Evolutionary conservation across 768 basidiomycete genomes (phyloP).

Genomic region (Serendipita sp.): DNA sequence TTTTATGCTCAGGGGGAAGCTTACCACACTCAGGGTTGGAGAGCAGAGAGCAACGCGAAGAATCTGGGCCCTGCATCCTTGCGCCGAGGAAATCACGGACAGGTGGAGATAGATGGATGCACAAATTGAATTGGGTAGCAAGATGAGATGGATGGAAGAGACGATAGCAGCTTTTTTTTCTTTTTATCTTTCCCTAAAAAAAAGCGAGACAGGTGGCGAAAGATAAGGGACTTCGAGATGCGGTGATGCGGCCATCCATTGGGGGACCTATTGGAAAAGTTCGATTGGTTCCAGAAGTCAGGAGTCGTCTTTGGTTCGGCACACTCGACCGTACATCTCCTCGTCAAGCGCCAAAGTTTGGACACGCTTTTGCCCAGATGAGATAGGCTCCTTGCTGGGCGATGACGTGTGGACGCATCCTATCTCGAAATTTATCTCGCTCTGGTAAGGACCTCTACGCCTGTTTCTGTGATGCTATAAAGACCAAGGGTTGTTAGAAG

Average conservation of each 20-base stretch:
- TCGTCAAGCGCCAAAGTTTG: not conserved
- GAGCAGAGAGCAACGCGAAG: not conserved
- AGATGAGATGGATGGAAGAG: constrained; percentile 1
- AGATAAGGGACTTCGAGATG: not conserved
- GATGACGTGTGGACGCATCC: not conserved
- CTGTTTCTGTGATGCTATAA: constrained; percentile 74
- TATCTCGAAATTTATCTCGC: not conserved
- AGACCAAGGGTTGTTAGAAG: not conserved
- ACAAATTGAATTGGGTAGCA: not conserved
- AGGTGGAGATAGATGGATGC: not conserved
- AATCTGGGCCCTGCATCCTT: not conserved
- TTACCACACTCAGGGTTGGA: too few relatives aligned
- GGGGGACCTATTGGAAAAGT: not conserved
- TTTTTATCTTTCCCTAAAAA: not conserved
- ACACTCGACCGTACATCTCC: not conserved
- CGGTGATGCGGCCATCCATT: not conserved
- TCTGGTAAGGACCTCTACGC: constrained; percentile 68
- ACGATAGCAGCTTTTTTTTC: not conserved
- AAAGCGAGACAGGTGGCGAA: not conserved
- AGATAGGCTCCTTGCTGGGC: not conserved
- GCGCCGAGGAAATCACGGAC: not conserved
- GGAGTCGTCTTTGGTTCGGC: not conserved
- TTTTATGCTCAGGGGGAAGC: too few relatives aligned
- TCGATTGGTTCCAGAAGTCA: not conserved
- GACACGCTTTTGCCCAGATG: not conserved